These are phyloP conservation scores for Glomus cerebriforme DNA, from an alignment of 192 early-diverging fungal species.

Conservation along the genomic window DNA sequence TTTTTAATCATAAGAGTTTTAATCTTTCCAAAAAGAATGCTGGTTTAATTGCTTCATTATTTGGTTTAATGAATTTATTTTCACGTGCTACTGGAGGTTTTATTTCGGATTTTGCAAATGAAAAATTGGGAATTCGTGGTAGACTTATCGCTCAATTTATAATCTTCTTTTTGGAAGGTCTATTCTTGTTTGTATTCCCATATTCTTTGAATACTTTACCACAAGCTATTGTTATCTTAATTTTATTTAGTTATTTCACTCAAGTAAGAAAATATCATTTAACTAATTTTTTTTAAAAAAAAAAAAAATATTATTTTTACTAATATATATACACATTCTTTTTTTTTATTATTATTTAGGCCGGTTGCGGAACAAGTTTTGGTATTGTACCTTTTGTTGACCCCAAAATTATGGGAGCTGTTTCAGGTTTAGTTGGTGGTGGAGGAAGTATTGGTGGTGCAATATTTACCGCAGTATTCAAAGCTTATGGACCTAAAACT, in stretches of 20 bases:
- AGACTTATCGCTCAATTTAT: constrained; percentile 51
- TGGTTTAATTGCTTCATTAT: constrained; percentile 59
- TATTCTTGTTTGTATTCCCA: constrained; percentile 54
- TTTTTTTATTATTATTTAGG: constrained; percentile 15
- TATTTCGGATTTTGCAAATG: constrained; percentile 50
- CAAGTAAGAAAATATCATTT: constrained; percentile 32
- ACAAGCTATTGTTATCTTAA: constrained; percentile 46
- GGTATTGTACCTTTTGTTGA: constrained; percentile 63
- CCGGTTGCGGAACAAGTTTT: constrained; percentile 60
- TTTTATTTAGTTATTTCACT: constrained; percentile 56
- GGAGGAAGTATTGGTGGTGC: constrained; percentile 64
- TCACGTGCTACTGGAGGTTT: constrained; percentile 63
- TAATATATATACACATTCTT: too few relatives aligned
- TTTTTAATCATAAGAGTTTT: constrained; percentile 40
- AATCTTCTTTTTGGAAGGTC: constrained; percentile 49
- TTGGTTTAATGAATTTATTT: constrained; percentile 70
- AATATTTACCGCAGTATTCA: constrained; percentile 56
- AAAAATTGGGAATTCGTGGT: constrained; percentile 42
- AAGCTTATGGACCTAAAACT: constrained; percentile 37
- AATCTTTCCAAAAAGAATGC: constrained; percentile 43
- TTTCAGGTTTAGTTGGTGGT: constrained; percentile 63
- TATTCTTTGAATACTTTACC: constrained; percentile 38
- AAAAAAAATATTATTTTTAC: not conserved
- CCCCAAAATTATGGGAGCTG: constrained; percentile 45
- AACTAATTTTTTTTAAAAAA: not conserved